Evolutionary conservation across 768 basidiomycete genomes (phyloP), one percentile per base, ranked within the genome.

Genomic region (Nidularia sp.): DNA sequence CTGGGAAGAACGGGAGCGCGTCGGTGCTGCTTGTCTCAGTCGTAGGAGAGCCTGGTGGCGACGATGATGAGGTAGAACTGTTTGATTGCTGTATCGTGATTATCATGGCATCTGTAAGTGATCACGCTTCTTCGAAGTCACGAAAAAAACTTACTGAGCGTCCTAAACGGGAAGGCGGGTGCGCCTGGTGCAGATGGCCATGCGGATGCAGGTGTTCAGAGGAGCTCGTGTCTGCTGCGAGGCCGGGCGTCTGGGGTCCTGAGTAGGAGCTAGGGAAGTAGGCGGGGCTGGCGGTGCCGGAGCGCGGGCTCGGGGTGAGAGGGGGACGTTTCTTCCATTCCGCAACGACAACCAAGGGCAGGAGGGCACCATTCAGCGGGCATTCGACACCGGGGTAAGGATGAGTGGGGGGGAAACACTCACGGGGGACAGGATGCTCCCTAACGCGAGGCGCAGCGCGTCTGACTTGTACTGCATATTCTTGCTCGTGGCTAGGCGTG

Each of bases 371-470:
- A 56, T 57, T 39, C 47, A 48, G 55, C 46, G 32, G n/a, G n/a
- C n/a, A n/a, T n/a, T n/a, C n/a, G n/a, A n/a, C n/a, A 48, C 8
- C 15, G 7, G 32, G 47, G 8, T 7, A 48, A 34, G 32, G 49
- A 52, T 50, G 45, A 49, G 56, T 48, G 46, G 52, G 47, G 49
- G 13, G 47, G 48, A 45, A 41, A 39, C 51, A 73, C 81, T 66
- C 61, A 84, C 83, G 55, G 83, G 82, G 8, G 77, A 68, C 9
- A 86, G 65, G 42, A 86, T 83, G 58, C 80, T 82, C 18, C 84
- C 84, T 48, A 86, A 64, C 0, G 79, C 82, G 29, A 83, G 74
- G 35, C 79, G 71, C 25, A 84, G 67, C 6, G 79, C 77, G 52
- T 80, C 77, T 43, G 44, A 45, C 44, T 72, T 71, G 54, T 79